These are phyloP conservation scores for Crepidotus variabilis DNA, from an alignment of 768 basidiomycete genomes.

Conservation along the genomic window DNA sequence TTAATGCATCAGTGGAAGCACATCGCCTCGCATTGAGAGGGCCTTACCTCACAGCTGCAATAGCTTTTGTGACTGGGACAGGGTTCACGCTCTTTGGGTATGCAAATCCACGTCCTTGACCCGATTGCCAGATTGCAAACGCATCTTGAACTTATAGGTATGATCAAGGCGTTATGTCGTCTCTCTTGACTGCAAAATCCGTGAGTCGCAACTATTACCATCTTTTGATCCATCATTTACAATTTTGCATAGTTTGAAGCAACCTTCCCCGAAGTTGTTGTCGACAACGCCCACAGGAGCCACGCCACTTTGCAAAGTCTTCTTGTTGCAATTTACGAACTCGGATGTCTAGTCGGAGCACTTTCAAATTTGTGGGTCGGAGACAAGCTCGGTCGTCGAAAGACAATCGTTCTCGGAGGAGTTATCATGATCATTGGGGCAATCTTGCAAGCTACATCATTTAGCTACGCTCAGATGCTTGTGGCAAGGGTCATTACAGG, in stretches of 20 bases:
- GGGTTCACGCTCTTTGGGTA: slow-evolving; percentile 65
- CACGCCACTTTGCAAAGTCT: slow-evolving; percentile 59
- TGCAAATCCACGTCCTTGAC: slow-evolving; percentile 9
- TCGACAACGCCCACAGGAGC: slow-evolving; percentile 30
- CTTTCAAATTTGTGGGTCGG: slow-evolving; percentile 59
- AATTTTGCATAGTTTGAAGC: slow-evolving; percentile 42
- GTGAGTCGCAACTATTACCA: slow-evolving; percentile 20
- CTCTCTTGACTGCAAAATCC: slow-evolving; percentile 52
- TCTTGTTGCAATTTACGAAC: slow-evolving; percentile 58
- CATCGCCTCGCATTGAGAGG: slow-evolving; percentile 36
- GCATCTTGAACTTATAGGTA: slow-evolving; percentile 34
- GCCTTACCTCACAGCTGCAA: slow-evolving; percentile 37
- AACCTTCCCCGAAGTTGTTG: slow-evolving; percentile 49
- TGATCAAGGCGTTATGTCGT: slow-evolving; percentile 73
- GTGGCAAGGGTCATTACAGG: slow-evolving; percentile 60
- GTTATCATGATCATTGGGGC: slow-evolving; percentile 61
- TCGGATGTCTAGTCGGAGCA: slow-evolving; percentile 63
- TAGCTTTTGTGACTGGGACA: slow-evolving; percentile 55
- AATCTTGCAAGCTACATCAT: slow-evolving; percentile 54
- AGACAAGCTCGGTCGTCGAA: slow-evolving; percentile 55
- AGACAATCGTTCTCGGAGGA: slow-evolving; percentile 55
- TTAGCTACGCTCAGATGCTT: slow-evolving; percentile 56
- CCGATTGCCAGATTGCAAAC: neutral
- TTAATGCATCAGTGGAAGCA: slow-evolving; percentile 30
- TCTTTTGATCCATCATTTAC: neutral